A percentile compares a stretch with the other conserved stretches of the same genome.
phyloP scores from a whole-genome alignment of 1,284 basidiomycete species.

The Malassezia caprae region DNA sequence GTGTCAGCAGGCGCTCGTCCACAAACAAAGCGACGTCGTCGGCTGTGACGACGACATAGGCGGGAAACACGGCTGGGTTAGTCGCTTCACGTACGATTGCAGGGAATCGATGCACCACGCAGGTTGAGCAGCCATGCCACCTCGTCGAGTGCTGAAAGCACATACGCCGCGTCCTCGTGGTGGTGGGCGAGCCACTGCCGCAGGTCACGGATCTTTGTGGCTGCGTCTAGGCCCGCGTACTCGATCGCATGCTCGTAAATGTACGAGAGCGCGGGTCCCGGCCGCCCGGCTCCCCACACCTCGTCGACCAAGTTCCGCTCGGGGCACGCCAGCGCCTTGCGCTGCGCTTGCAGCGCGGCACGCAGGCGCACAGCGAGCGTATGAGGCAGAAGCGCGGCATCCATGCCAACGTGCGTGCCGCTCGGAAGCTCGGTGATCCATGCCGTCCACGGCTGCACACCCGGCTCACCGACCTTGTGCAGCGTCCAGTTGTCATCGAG shows the following conservation, averaged over 20 bases:
- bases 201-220: constrained; percentile 39
- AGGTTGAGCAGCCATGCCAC: constrained; percentile 44
- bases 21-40: constrained; percentile 29
- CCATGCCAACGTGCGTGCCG: constrained; percentile 64
- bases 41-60: constrained; percentile 27
- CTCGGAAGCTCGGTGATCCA: constrained; percentile 50
- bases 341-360: constrained; percentile 5
- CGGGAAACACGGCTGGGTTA: constrained; percentile 31
- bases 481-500: constrained; percentile 69
- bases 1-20: constrained; percentile 20
- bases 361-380: constrained; percentile 52
- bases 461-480: constrained; percentile 57
- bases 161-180: constrained; percentile 16
- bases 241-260: constrained; percentile 66
- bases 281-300: constrained; percentile 62
- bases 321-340: constrained; percentile 53
- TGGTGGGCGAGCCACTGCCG: constrained; percentile 20
- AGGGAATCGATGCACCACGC: constrained; percentile 37
- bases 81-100: constrained; percentile 18
- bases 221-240: constrained; percentile 58
- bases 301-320: constrained; percentile 71
- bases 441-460: constrained; percentile 51
- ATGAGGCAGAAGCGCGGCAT: constrained; percentile 74
- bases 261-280: constrained; percentile 59
- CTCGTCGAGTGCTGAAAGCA: constrained; percentile 37